Conservation (phyloP, 768 basidiomycete genomes). For the Tulasnella calospora region DNA sequence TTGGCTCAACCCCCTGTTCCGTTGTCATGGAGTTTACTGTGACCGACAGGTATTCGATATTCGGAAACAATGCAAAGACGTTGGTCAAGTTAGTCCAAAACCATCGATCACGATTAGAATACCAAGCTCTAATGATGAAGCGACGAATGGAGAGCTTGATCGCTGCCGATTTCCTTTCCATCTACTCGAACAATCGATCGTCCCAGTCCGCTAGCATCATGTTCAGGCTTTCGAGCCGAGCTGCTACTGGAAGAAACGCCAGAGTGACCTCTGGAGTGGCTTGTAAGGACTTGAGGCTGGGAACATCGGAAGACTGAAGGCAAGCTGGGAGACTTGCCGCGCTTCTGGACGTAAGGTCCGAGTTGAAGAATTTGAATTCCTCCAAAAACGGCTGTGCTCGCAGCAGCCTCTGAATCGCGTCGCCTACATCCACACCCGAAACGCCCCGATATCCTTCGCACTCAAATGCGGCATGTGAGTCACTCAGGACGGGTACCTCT, state of each 20-base stretch:
- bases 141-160: not conserved
- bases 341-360: not conserved
- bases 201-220: not conserved
- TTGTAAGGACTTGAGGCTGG: not conserved
- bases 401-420: not conserved
- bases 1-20: not conserved
- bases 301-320: not conserved
- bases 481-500: not conserved
- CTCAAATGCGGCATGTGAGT: not conserved
- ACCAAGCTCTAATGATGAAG: not conserved
- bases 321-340: not conserved
- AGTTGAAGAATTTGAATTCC: not conserved
- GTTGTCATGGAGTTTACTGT: not conserved
- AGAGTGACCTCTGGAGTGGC: not conserved
- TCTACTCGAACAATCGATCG: not conserved
- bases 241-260: not conserved
- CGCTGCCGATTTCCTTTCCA: not conserved
- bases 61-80: not conserved
- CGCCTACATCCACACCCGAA: not conserved
- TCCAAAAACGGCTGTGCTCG: not conserved
- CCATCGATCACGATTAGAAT: not conserved
- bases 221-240: not conserved
- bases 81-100: not conserved
- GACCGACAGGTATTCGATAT: not conserved
- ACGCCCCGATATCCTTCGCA: not conserved